Conservation (phyloP, 1,284 basidiomycete genomes). For the Apiotrichum gracile region DNA sequence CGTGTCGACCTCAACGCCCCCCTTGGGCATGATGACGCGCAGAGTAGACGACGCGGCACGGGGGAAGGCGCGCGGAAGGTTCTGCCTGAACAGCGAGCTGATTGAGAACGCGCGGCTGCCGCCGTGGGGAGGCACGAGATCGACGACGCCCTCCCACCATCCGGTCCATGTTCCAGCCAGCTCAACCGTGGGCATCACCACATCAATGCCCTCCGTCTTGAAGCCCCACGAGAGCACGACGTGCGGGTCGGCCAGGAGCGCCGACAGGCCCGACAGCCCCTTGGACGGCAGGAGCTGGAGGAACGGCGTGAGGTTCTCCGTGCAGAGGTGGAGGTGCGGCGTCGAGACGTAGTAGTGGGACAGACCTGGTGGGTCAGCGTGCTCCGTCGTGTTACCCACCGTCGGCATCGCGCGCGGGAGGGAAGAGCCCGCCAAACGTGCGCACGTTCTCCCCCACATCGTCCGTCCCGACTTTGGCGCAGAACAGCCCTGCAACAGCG, state of each 20-base stretch:
- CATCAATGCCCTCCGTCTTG: constrained; percentile 51
- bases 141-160: constrained; percentile 73
- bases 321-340: constrained; percentile 78
- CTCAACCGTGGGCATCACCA: constrained; percentile 32
- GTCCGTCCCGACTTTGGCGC: constrained; percentile 62
- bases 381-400: not conserved
- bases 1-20: constrained; percentile 7
- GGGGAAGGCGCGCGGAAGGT: constrained; percentile 54
- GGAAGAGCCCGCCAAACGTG: constrained; percentile 52
- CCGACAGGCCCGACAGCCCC: constrained; percentile 78
- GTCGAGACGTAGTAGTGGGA: constrained; percentile 53
- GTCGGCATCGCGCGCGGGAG: constrained; percentile 44
- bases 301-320: constrained; percentile 94
- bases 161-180: constrained; percentile 55
- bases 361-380: constrained; percentile 16
- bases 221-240: constrained; percentile 80
- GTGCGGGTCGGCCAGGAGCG: constrained; percentile 74
- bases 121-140: constrained; percentile 59
- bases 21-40: constrained; percentile 27
- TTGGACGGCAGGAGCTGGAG: constrained; percentile 92
- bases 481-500: constrained; percentile 86
- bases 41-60: constrained; percentile 54
- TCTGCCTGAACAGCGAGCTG: constrained; percentile 63
- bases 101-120: constrained; percentile 71
- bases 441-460: constrained; percentile 54